phyloP scores from a whole-genome alignment of 306 rosid species.

The Sphenostylis stenocarpa region DNA sequence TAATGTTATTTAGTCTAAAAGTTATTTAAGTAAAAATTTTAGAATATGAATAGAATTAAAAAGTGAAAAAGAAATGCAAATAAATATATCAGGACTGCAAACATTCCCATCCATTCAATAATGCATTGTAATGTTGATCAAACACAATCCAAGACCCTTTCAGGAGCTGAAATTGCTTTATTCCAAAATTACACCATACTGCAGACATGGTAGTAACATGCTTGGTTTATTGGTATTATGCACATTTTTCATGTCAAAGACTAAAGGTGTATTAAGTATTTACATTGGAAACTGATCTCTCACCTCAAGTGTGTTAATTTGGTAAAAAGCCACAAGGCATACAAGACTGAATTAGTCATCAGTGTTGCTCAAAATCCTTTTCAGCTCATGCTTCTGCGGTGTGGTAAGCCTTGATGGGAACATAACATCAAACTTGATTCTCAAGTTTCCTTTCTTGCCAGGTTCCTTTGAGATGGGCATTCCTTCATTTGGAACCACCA shows the following conservation, averaged over 20 bases:
- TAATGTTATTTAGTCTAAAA: too few species aligned
- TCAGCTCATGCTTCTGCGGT: conserved; percentile 69
- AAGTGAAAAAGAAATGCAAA: not conserved
- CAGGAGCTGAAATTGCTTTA: conserved; percentile 15
- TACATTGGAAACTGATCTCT: conserved; percentile 35
- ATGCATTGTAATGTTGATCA: not conserved
- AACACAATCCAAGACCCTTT: conserved; percentile 16
- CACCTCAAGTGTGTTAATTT: conserved; percentile 32
- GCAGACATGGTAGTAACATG: conserved; percentile 25
- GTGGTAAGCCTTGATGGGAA: conserved; percentile 66
- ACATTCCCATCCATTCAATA: not conserved
- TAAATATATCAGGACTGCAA: not conserved
- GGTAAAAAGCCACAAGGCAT: conserved; percentile 1
- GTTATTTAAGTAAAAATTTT: not conserved
- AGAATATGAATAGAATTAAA: not conserved
- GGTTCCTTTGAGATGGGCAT: conserved; percentile 79
- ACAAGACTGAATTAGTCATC: conserved; percentile 29
- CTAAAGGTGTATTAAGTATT: conserved; percentile 30
- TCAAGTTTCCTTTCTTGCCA: conserved; percentile 63
- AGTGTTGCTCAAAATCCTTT: conserved; percentile 50
- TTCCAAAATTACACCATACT: conserved; percentile 26
- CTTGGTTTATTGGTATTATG: conserved; percentile 44
- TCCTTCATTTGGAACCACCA: conserved; percentile 64
- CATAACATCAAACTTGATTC: conserved; percentile 61
- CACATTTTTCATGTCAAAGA: conserved; percentile 42